phyloP scores from a whole-genome alignment of 164 flowering plant species.

The Nymphaea thermarum region DNA sequence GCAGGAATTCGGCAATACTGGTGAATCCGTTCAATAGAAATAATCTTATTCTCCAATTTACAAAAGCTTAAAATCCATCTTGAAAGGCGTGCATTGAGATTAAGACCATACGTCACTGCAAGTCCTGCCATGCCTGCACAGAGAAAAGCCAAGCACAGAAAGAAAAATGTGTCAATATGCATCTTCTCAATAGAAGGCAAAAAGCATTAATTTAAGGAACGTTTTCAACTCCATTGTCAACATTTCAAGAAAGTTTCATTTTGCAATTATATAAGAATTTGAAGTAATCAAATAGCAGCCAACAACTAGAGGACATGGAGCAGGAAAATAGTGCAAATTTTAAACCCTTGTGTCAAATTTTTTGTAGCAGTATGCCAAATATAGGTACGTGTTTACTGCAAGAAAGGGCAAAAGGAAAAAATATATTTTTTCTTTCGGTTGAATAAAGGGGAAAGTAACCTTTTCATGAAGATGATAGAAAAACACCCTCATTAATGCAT shows the following conservation, averaged over 20 bases:
- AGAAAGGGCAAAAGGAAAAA: not conserved
- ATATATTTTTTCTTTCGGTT: not conserved
- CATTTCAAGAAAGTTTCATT: not conserved
- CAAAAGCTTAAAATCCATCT: constrained; percentile 98
- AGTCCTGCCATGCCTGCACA: constrained; percentile 92
- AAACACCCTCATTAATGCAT: not conserved
- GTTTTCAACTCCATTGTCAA: not conserved
- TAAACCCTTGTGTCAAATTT: too few species aligned
- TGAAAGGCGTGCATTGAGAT: constrained; percentile 87
- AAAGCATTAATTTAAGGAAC: not conserved
- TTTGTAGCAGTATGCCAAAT: too few species aligned
- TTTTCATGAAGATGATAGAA: not conserved
- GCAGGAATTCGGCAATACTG: constrained; percentile 79
- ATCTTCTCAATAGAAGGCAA: not conserved
- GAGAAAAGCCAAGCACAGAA: not conserved
- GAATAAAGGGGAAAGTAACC: not conserved
- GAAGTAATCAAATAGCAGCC: too few species aligned
- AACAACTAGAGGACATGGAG: too few species aligned
- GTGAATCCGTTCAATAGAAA: constrained; percentile 90
- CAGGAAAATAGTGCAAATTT: too few species aligned
- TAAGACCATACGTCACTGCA: constrained; percentile 95
- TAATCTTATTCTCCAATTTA: constrained; percentile 96
- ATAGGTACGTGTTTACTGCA: too few species aligned
- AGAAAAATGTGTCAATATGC: not conserved
- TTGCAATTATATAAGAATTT: too few species aligned